Base-by-base conservation (phyloP, 257 asterid species). In the Fraxinus anomala region DNA sequence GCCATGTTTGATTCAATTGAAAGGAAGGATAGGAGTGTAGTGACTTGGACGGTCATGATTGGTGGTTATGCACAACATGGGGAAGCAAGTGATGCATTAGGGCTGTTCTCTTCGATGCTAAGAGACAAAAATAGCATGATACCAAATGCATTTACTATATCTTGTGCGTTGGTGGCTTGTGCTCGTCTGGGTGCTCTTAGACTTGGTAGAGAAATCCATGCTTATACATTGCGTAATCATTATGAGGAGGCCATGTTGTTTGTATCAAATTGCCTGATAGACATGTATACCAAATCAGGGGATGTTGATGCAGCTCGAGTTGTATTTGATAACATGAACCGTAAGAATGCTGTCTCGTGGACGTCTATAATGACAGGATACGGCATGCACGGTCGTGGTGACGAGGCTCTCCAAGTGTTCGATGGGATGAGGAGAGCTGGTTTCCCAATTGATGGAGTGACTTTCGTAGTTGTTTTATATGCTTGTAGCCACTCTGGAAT, bases 401-500 rank as follows among this genome's bases (percentile, higher is more conserved):
- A 86, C 37, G 96, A 94, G 83, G 97, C 94, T 76, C 79, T 92
- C 72, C 83, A 87, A 77, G 80, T 91, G 63, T 92, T 94, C 66
- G 65, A 82, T 49, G 84, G 80, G 74, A 92, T 94, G 97, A 81
- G 82, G 51, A 72, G 42, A 61, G 82, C 82, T 39, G 91, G 92
- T 69, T 74, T 91, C 19, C 78, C 78, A 2, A 74, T 91, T 72
- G 98, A 94, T 81, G 96, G 92, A 39, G 88, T 94, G 34, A 90
- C 97, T 83, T 91, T 89, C 70, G 88, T 94, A 74, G 97, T 94
- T 59, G 88, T 92, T 76, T 89, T 94, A 30, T 91, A 92, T 83
- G 94, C 98, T 33, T 94, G 98, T 77, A 92, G 97, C 87, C 98
- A 94, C 86, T 94, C 97, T 37, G 98, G 98, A 59, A 87, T 91